Evolutionary conservation across 2,329 filamentous ascomycete species (phyloP), one percentile per base, ranked within the genome.

Genomic region (Colletotrichum zoysiae): DNA sequence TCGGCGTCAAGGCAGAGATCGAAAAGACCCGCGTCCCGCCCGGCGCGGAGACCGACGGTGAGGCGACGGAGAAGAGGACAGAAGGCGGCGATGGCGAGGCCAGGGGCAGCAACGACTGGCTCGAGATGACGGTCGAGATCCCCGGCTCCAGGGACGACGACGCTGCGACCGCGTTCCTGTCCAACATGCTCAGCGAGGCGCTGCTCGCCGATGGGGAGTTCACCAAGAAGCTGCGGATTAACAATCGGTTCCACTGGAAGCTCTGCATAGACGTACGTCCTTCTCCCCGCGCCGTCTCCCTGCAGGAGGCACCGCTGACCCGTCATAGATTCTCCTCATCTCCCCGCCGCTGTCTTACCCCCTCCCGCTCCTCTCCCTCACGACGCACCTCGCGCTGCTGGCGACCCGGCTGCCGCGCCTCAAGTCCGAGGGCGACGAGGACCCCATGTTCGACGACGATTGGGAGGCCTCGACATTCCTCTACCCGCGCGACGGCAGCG

Each of bases 381-480:
- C 96, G 26, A 95, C 94, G 59, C 95, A 99, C 80, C 91, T 99
- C 73, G 96, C 96, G 3, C 92, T 99, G 58, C 90, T 98, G 74
- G 91, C 93, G 40, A 95, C 96, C 8, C 91, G 93, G 74, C 87
- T 98, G 3, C 96, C 96, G 9, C 89, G 91, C 35, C 86, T 98
- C 63, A 94, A 94, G 80, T 98, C 95, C 1, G 93, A 97, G 81
- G 89, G 90, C 70, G 95, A 98, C 82, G 96, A 99, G 84, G 96
- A 99, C 77, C 96, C 96, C 16, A 91, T 98, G 79, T 99, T 99
- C 82, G 93, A 98, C 84, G 96, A 99, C 83, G 96, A 99, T 84
- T 99, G 96, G 96, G 94, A 93, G 74, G 93, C 92, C 20, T 91
- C 95, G 1, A 87, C 90, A 23, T 91, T 90, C 69, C 85, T 99